phyloP scores from a whole-genome alignment of 2,329 filamentous ascomycete species.

The Curvularia sp. region DNA sequence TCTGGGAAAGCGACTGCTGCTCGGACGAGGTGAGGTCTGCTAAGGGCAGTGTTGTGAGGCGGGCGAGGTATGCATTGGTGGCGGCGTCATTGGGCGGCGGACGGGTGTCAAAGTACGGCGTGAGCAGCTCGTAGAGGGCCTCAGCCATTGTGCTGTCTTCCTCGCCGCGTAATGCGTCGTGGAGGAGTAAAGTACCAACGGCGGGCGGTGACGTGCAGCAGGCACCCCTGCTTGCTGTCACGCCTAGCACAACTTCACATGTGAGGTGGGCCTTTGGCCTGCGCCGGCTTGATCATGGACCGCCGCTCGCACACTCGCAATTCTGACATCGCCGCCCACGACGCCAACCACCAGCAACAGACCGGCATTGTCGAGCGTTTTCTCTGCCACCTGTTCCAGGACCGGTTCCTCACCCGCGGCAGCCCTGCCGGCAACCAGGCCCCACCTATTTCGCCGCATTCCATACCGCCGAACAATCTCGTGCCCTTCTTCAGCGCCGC shows the following conservation, averaged over 20 bases:
- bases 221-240: not conserved
- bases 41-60: conserved; percentile 78
- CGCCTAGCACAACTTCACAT: conserved; percentile 11
- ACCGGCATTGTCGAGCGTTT: conserved; percentile 25
- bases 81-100: conserved; percentile 58
- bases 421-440: conserved; percentile 22
- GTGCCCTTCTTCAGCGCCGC: conserved; percentile 35
- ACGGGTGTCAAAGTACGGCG: conserved; percentile 63
- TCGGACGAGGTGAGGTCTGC: conserved; percentile 76
- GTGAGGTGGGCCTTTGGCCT: not conserved
- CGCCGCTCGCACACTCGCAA: conserved; percentile 9
- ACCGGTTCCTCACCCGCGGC: conserved; percentile 28
- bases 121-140: conserved; percentile 75
- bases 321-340: not conserved
- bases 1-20: conserved; percentile 78
- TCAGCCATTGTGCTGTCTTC: conserved; percentile 55
- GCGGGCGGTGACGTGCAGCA: not conserved
- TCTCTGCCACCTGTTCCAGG: conserved; percentile 31
- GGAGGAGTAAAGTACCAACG: not conserved
- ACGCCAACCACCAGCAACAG: not conserved
- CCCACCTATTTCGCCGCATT: conserved; percentile 22
- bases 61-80: conserved; percentile 74
- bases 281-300: conserved; percentile 9
- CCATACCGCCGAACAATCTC: conserved; percentile 20
- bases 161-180: not conserved